phyloP scores from a whole-genome alignment of 1,284 basidiomycete species.

The Ceratobasidium sp. region DNA sequence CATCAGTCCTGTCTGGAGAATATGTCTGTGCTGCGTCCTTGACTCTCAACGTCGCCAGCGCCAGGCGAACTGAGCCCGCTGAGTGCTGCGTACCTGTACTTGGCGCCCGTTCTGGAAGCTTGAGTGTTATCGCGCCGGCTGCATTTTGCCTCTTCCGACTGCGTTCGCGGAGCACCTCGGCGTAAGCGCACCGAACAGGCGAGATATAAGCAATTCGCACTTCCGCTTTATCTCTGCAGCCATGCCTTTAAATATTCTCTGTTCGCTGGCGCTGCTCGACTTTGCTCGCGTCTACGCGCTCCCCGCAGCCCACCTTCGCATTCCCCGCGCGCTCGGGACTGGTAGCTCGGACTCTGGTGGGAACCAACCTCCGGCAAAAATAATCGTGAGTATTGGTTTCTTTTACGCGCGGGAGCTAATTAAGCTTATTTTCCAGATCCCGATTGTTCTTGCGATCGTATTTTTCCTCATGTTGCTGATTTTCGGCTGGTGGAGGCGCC shows the following conservation, averaged over 20 bases:
- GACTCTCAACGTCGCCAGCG: background rate
- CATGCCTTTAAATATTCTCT: background rate
- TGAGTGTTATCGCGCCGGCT: background rate
- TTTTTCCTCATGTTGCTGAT: background rate
- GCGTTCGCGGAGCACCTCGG: conserved; percentile 9
- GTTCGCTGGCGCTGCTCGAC: background rate
- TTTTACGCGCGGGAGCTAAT: conserved; percentile 6
- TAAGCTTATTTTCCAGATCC: conserved; percentile 3
- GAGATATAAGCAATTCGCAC: background rate
- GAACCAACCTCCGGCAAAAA: background rate
- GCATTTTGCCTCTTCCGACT: background rate
- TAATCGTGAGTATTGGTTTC: conserved; percentile 4
- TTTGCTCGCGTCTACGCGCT: conserved; percentile 1
- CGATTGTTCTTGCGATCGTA: conserved; percentile 18
- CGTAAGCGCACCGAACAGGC: background rate
- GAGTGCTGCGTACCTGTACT: conserved; percentile 3
- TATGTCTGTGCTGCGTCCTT: conserved; percentile 8
- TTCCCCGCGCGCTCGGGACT: conserved; percentile 9
- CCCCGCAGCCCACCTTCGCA: background rate
- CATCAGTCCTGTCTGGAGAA: background rate
- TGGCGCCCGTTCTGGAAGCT: background rate
- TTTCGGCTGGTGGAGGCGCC: conserved; percentile 31
- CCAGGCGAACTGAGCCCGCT: background rate
- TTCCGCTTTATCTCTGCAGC: background rate
- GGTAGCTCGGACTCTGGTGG: background rate